Conservation (phyloP, 75 land plant genomes). For the Pseudotsuga menziesii region DNA sequence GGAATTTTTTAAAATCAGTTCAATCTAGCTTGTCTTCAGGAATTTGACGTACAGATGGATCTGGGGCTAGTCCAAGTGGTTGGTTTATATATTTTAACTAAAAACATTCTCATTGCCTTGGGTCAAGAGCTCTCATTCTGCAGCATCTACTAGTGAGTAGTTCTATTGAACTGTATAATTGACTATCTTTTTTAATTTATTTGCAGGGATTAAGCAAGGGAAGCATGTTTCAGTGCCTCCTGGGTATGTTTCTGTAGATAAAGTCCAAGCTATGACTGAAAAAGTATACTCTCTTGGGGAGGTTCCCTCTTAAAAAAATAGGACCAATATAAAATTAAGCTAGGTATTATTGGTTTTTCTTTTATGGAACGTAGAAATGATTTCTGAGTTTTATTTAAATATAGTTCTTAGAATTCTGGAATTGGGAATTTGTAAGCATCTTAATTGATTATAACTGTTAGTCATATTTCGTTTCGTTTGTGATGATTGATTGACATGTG, state of each 20-base stretch:
- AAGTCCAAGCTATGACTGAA: constrained; percentile 31
- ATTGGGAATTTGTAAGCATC: not conserved
- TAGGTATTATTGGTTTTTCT: not conserved
- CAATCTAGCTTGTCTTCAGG: constrained; percentile 27
- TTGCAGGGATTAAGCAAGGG: constrained; percentile 29
- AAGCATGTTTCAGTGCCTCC: constrained; percentile 6
- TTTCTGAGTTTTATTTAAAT: not conserved
- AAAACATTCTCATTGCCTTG: not conserved
- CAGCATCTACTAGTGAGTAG: not conserved
- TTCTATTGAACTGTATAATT: not conserved
- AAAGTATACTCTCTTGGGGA: constrained; percentile 23
- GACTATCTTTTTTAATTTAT: not conserved
- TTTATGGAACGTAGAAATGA: not conserved
- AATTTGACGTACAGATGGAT: constrained; percentile 18
- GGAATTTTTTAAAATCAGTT: constrained; percentile 27
- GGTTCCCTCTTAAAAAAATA: not conserved
- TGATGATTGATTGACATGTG: not conserved
- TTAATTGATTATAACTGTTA: not conserved
- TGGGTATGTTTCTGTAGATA: constrained; percentile 15
- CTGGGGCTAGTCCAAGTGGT: constrained; percentile 2
- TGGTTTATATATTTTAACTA: constrained; percentile 3
- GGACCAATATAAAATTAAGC: too few relatives aligned
- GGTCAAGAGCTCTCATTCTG: not conserved
- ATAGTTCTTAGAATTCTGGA: not conserved
- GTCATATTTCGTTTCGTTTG: not conserved